Base-by-base conservation (phyloP, 1,139 yeast species). In the Torulaspora pretoriensis region DNA sequence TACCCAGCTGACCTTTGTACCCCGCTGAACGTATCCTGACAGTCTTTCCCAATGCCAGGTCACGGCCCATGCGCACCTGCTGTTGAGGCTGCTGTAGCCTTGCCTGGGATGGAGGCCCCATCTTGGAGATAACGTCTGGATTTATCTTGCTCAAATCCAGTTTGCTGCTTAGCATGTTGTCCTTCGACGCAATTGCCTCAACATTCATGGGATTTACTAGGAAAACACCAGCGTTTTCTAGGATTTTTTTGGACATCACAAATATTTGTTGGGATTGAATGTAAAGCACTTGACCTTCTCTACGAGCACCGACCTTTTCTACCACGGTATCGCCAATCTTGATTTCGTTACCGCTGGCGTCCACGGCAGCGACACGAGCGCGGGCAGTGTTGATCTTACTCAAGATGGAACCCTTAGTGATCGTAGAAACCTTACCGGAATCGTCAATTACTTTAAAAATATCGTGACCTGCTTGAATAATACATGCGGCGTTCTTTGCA, bases 1-100 rank as follows among this genome's bases (percentile, higher is more conserved):
- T 85, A 62, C 98, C 99, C 72, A 84, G 82, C 56, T 89, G 78
- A 34, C 98, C 97, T 69, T 92, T 94, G 67, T 90, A 88, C 52
- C 90, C 90, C 5, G 97, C 96, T 8, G 81, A 72, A 57, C 85
- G 81, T 40, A 94, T 85, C 49, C 90, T 80, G 25, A 92, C 96
- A 48, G 86, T 84, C 61, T 87, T 88, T 54, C 87, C 85, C 32
- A 90, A 60, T 32, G 92, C 79, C 42, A 80, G 78, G 64, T 89
- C 97, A 58, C 92, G 81, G 17, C 94, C 96, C 46, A 81, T 80
- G 42, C 58, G 54, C 22, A 45, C 51, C 54, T 60, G 63, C 43
- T 50, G 56, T 28, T 49, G 56, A 9, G 55, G 45, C 25, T 43
- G 60, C 32, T 47, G 81, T 7, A 46, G 71, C 4, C 85, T 81